A percentile compares a stretch with the other conserved stretches of the same genome.
phyloP scores from a whole-genome alignment of 2,329 filamentous ascomycete species.

The Ilyonectria mors-panacis region DNA sequence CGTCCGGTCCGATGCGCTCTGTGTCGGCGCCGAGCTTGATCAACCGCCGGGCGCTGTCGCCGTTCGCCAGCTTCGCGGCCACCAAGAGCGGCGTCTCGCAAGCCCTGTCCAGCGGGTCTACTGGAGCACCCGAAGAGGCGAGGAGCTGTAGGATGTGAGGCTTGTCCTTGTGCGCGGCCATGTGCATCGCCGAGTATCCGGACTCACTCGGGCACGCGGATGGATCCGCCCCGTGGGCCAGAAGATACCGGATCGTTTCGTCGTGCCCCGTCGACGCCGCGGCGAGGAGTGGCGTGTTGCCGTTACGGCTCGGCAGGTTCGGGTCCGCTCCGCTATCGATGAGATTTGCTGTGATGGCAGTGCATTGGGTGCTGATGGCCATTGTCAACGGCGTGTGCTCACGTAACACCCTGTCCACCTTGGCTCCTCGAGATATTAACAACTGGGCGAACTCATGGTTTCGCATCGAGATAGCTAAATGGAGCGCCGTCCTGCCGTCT shows the following conservation, averaged over 20 bases:
- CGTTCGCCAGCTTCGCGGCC: constrained; percentile 48
- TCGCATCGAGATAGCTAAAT: constrained; percentile 46
- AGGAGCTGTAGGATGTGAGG: constrained; percentile 43
- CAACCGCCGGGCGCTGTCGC: constrained; percentile 40
- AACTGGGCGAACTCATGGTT: constrained; percentile 48
- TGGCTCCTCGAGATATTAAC: constrained; percentile 46
- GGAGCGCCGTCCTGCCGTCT: constrained; percentile 48
- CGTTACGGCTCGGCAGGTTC: constrained; percentile 45
- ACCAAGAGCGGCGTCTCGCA: constrained; percentile 48
- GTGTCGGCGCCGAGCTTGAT: constrained; percentile 46
- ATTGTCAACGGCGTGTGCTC: constrained; percentile 48
- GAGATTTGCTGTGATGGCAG: constrained; percentile 46
- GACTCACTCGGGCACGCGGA: constrained; percentile 40
- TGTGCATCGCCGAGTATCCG: constrained; percentile 48
- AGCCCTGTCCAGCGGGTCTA: constrained; percentile 41
- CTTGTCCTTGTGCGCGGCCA: constrained; percentile 49
- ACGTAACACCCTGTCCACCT: constrained; percentile 44
- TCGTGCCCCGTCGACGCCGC: constrained; percentile 48
- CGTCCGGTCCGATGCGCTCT: constrained; percentile 45
- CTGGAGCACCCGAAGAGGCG: constrained; percentile 40
- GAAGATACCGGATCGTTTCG: constrained; percentile 48
- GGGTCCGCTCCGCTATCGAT: constrained; percentile 47
- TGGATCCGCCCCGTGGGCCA: constrained; percentile 45
- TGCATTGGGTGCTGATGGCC: constrained; percentile 47
- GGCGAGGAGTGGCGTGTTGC: constrained; percentile 47